These are phyloP conservation scores for Trichosanthes truncata DNA, from an alignment of 306 rosid species.

Conservation along the genomic window DNA sequence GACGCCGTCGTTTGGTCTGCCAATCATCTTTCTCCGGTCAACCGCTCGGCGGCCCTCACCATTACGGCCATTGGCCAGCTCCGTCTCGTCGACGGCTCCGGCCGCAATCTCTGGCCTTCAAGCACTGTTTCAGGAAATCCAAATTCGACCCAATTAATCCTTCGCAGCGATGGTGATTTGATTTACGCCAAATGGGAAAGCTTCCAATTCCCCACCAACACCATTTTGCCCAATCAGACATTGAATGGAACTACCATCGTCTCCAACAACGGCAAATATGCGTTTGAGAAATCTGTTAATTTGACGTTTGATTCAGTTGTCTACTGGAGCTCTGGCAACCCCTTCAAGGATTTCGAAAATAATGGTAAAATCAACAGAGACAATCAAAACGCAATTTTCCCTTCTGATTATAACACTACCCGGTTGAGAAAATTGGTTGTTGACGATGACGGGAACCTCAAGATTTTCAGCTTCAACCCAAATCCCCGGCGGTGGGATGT, in stretches of 20 bases:
- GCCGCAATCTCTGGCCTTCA: slow-evolving; percentile 3
- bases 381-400: slow-evolving; percentile 11
- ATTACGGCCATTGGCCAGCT: background rate
- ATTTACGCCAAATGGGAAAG: slow-evolving; percentile 41
- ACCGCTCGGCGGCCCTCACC: background rate
- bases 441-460: slow-evolving; percentile 60
- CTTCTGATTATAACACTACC: slow-evolving; percentile 38
- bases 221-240: slow-evolving; percentile 44
- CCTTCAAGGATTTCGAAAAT: slow-evolving; percentile 15
- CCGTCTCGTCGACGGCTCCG: background rate
- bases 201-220: slow-evolving; percentile 48
- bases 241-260: slow-evolving; percentile 6
- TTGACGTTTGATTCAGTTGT: slow-evolving; percentile 16
- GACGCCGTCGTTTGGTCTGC: slow-evolving; percentile 11
- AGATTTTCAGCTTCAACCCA: slow-evolving; percentile 42
- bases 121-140: background rate
- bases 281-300: slow-evolving; percentile 5
- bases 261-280: slow-evolving; percentile 35
- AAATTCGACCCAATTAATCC: slow-evolving; percentile 18
- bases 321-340: slow-evolving; percentile 15
- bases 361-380: slow-evolving; percentile 26
- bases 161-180: slow-evolving; percentile 30
- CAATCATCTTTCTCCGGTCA: slow-evolving; percentile 9
- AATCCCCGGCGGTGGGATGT: slow-evolving; percentile 27
- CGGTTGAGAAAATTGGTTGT: slow-evolving; percentile 38